Evolutionary conservation across 345 rosid species (phyloP).

Genomic region (Linum tenue): DNA sequence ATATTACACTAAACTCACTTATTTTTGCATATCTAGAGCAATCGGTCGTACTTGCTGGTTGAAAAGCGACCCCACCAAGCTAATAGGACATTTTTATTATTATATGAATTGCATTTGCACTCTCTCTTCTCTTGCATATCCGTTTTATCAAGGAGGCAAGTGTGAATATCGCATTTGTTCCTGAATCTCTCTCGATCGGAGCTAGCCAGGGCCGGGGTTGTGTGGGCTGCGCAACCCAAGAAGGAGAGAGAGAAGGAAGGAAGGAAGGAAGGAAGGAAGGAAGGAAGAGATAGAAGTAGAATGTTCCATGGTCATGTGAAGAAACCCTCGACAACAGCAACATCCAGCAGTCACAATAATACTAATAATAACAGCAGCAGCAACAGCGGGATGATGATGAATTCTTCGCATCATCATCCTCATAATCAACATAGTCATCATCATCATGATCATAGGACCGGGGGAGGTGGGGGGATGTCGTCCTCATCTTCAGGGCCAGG

Average conservation of each 20-base stretch:
- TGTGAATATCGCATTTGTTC: not conserved
- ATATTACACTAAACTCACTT: too few relatives aligned
- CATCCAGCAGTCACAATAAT: not conserved
- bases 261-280: slow-evolving; percentile 12
- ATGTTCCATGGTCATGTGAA: slow-evolving; percentile 92
- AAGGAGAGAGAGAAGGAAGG: not conserved
- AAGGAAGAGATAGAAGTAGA: slow-evolving; percentile 19
- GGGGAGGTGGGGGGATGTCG: not conserved
- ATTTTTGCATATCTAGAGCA: too few relatives aligned
- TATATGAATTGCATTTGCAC: too few relatives aligned
- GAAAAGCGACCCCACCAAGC: too few relatives aligned
- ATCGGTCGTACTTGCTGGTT: too few relatives aligned
- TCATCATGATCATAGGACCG: not conserved
- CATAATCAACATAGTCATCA: not conserved
- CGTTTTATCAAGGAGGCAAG: too few relatives aligned
- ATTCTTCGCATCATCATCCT: slow-evolving; percentile 24
- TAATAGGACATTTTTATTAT: too few relatives aligned
- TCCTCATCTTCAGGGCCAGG: slow-evolving; percentile 26
- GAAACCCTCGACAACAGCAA: slow-evolving; percentile 54
- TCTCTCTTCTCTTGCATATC: too few relatives aligned
- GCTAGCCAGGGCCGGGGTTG: too few relatives aligned
- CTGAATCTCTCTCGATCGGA: not conserved
- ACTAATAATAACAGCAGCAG: too few relatives aligned
- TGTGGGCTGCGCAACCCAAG: too few relatives aligned
- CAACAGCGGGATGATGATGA: slow-evolving; percentile 29